A percentile compares a stretch with the other conserved stretches of the same genome.
phyloP scores from a whole-genome alignment of 2,329 filamentous ascomycete genomes.

The Penicillium occitanis region DNA sequence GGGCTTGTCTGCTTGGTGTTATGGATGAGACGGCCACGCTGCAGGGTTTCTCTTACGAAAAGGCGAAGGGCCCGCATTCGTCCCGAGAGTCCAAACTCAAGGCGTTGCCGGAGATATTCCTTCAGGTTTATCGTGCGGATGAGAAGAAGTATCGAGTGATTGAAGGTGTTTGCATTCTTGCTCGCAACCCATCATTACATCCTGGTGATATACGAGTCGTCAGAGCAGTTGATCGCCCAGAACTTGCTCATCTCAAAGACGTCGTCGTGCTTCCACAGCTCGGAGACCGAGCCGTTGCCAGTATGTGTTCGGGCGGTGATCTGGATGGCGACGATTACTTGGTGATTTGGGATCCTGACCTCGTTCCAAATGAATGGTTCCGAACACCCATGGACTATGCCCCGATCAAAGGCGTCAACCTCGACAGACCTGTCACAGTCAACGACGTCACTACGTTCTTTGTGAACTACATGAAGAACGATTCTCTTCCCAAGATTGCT shows the following conservation, averaged over 20 bases:
- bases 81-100: slow-evolving; percentile 46
- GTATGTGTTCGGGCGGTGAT: slow-evolving; percentile 95
- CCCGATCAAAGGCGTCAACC: slow-evolving; percentile 55
- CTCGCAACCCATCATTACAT: slow-evolving; percentile 90
- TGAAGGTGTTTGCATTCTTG: slow-evolving; percentile 75
- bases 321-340: slow-evolving; percentile 96
- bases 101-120: slow-evolving; percentile 78
- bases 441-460: slow-evolving; percentile 81
- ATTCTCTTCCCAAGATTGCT: slow-evolving; percentile 76
- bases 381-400: slow-evolving; percentile 75
- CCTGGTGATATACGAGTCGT: slow-evolving; percentile 90
- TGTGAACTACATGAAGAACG: slow-evolving; percentile 88
- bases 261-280: slow-evolving; percentile 83
- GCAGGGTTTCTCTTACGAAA: slow-evolving; percentile 64
- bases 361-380: slow-evolving; percentile 72
- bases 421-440: slow-evolving; percentile 64
- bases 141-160: slow-evolving; percentile 63
- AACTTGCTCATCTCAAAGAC: slow-evolving; percentile 74
- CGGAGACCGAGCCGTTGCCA: slow-evolving; percentile 80
- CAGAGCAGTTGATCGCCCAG: slow-evolving; percentile 71
- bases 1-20: slow-evolving; percentile 84
- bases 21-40: slow-evolving; percentile 80
- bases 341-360: slow-evolving; percentile 79
- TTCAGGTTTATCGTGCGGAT: slow-evolving; percentile 69
- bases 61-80: slow-evolving; percentile 37